Base-by-base conservation (phyloP, 2,329 filamentous ascomycete genomes). In the Plenodomus tracheiphilus region DNA sequence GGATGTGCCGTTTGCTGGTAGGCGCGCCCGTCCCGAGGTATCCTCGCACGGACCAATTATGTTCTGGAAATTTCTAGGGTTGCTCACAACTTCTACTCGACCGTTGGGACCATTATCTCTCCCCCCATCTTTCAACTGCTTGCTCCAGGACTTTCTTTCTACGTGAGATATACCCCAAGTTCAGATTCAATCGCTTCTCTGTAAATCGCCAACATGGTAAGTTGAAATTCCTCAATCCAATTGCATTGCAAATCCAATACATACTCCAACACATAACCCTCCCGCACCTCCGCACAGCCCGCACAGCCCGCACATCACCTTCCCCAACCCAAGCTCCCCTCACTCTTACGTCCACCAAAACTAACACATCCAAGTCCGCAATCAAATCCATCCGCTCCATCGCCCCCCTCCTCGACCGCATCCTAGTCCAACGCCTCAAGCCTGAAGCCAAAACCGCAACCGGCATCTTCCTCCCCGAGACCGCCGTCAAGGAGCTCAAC, bases 401-500 rank as follows among this genome's bases (percentile, higher is more conserved):
- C 68, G 89, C 87, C 52, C 94, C 94, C 57, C 92, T 99, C 64
- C 87, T 99, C 77, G 94, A 99, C 85, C 93, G 94, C 69, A 91
- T 99, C 66, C 88, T 99, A 59, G 91, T 99, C 65, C 94, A 99
- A 86, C 91, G 94, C 78, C 79, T 97, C 80, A 97, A 97, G 82
- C 89, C 93, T 70, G 93, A 97, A 79, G 77, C 91, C 73, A 97
- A 97, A 84, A 99, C 94, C 41, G 91, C 94, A 66, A 87, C 87
- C 70, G 94, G 94, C 70, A 96, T 99, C 83, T 97, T 95, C 83
- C 89, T 99, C 61, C 94, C 94, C 65, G 94, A 99, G 81, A 92
- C 87, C 55, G 89, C 88, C 70, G 91, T 97, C 72, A 96, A 99
- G 85, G 94, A 99, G 77, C 85, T 97, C 74, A 97, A 97, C 79